Conservation (phyloP, 225 moss, liverwort and hornwort species). For the Pseudisothecium myosuroides region DNA sequence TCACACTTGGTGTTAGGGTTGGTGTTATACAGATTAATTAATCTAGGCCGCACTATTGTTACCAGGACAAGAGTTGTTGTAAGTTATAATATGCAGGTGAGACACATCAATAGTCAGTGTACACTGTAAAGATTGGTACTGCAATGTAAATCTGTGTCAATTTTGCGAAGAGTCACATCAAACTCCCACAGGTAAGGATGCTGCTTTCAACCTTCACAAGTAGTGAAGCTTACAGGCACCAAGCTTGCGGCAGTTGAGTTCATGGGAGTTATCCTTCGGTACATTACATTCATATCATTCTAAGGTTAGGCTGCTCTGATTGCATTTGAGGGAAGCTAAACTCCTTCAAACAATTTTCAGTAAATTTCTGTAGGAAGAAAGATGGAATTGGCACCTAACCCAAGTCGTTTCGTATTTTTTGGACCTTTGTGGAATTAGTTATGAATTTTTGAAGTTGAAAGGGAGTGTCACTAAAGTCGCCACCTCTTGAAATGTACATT, state of each 20-base stretch:
- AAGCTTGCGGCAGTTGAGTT: neutral
- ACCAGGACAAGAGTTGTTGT: neutral
- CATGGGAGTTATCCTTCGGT: neutral
- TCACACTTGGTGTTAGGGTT: no score
- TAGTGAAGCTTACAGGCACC: neutral
- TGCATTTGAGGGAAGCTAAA: no score
- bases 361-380: no score
- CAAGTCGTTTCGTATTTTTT: no score
- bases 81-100: neutral
- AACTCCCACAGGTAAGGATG: neutral
- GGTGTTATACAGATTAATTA: neutral
- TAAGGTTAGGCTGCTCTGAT: neutral
- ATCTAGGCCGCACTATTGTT: neutral
- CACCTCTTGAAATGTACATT: no score
- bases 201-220: neutral
- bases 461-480: fast-evolving
- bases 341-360: no score
- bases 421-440: no score
- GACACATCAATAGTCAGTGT: neutral
- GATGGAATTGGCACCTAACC: no score
- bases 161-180: neutral
- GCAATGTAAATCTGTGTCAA: neutral
- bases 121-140: neutral
- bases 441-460: no score
- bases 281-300: neutral